Evolutionary conservation across 305 asterid genomes (phyloP).

Genomic region (Vinca major): DNA sequence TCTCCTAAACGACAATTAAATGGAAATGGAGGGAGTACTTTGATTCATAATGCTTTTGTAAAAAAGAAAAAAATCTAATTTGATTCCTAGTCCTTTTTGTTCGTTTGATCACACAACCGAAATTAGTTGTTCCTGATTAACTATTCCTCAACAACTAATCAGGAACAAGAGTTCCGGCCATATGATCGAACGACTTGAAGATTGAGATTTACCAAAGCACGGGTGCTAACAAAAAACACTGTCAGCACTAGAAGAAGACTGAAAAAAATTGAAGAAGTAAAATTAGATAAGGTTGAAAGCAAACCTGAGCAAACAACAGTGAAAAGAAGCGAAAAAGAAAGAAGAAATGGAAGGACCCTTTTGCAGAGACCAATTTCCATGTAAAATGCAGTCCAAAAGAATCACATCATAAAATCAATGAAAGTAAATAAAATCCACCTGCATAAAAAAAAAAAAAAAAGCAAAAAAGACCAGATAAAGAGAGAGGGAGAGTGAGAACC

Average conservation of each 20-base stretch:
- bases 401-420: conserved; percentile 22
- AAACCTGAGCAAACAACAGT: conserved; percentile 51
- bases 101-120: no score
- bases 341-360: conserved; percentile 38
- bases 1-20: no score
- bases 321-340: conserved; percentile 34
- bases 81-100: no score
- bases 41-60: neutral
- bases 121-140: no score
- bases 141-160: no score
- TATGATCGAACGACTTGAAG: no score
- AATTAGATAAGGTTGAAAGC: conserved; percentile 10
- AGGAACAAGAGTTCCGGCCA: no score
- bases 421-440: conserved; percentile 10
- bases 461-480: conserved; percentile 13
- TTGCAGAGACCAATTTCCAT: conserved; percentile 47
- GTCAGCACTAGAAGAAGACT: no score
- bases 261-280: neutral
- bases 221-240: no score
- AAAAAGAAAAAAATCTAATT: neutral
- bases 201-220: no score
- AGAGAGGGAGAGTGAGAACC: conserved; percentile 18
- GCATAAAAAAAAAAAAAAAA: conserved; percentile 12
- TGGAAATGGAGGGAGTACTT: no score
- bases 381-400: conserved; percentile 19